Evolutionary conservation across 2,329 filamentous ascomycete genomes (phyloP), one percentile per base, ranked within the genome.

Genomic region (Huntiella decipiens): DNA sequence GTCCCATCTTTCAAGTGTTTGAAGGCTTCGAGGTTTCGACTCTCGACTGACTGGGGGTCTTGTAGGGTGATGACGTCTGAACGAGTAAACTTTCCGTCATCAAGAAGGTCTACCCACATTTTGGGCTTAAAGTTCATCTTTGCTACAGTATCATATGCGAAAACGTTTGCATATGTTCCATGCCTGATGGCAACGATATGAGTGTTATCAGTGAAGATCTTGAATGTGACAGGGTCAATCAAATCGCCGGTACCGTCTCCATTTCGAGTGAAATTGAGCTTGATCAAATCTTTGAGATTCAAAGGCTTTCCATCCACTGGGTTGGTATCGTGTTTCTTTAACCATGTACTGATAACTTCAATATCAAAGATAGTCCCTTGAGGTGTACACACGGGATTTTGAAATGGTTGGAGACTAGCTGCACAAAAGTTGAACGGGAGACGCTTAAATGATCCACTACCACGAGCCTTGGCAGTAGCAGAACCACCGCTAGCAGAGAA

Each of bases 391-490:
- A 98, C 91, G 4, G 91, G 87, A 57, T 94, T 83, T 57, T 79
- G 76, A 66, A 95, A 98, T 5, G 92, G 92, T 58, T 96, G 91
- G 32, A 98, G 78, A 50, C 84, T 93, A 35, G 93, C 79, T 51
- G 91, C 85, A 73, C 91, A 98, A 65, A 91, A 96, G 69, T 95
- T 96, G 73, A 92, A 98, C 28, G 92, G 91, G 1, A 98, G 73
- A 39, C 85, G 81, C 57, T 81, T 84, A 67, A 96, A 96, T 34
- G 73, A 72, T 40, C 53, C 54, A 52, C 74, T 73, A 16, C 63
- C 63, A 41, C 70, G 60, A 61, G 70, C 61, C 64, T 77, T 59
- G 58, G 71, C 60, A 47, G 80, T 74, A 54, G 76, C 77, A 47
- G 79, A 70, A 54, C 82, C 82, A 22, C 73, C 79, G 58, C 78